Conservation (phyloP, 73 alveolate genomes). For the Breviolum minutum region DNA sequence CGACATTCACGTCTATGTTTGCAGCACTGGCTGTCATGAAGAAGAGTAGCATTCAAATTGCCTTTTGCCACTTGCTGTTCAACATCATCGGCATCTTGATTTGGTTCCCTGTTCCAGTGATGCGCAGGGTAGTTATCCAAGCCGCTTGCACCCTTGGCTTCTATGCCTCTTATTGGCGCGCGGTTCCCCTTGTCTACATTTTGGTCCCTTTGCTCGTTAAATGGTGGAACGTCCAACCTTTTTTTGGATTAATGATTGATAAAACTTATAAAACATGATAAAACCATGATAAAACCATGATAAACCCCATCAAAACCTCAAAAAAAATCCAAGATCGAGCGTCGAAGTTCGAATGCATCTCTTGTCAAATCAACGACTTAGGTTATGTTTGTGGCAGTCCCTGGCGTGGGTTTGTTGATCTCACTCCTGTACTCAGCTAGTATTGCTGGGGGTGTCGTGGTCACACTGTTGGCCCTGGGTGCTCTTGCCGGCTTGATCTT, state of each 20-base stretch:
- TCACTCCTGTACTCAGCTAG: neutral
- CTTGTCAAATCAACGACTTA: no score
- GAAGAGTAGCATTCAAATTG: conserved; percentile 7
- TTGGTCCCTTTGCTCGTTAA: neutral
- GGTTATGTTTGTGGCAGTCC: neutral
- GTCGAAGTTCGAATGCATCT: no score
- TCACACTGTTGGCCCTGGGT: neutral
- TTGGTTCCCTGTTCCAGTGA: neutral
- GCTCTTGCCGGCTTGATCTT: neutral
- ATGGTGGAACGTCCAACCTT: no score
- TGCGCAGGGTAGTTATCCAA: neutral
- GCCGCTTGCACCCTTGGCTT: neutral
- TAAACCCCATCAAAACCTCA: no score
- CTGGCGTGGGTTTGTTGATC: neutral
- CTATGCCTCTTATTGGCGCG: conserved; percentile 39
- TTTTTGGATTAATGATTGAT: no score
- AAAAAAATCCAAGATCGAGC: no score
- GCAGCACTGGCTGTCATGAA: neutral
- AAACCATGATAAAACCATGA: no score
- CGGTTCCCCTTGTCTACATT: conserved; percentile 15
- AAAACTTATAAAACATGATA: no score
- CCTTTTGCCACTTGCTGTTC: conserved; percentile 28
- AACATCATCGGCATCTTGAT: conserved; percentile 13
- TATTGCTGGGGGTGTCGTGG: neutral
- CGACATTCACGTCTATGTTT: neutral